Evolutionary conservation across 2,329 filamentous ascomycete species (phyloP), one percentile per base, ranked within the genome.

Genomic region (Fusarium tjaetaba): DNA sequence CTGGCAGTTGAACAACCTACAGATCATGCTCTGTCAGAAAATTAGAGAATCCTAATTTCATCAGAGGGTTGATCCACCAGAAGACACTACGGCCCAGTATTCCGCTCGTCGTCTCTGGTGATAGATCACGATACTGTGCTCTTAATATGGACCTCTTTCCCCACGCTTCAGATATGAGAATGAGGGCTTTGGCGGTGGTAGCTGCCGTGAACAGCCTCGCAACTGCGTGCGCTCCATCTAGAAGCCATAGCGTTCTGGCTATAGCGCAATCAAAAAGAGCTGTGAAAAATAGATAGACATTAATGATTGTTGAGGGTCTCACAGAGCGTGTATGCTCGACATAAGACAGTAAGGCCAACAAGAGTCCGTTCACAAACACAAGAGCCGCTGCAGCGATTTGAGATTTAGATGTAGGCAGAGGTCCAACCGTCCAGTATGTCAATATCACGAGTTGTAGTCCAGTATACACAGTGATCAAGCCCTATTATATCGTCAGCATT

Each of bases 61-160:
- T 65, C 20, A 70, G 18, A 24, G 68, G 61, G 18, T 70, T 70
- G n/a, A 70, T 56, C 68, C 68, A 70, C 65, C 53, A 56, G 20
- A 70, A 70, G 6, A 70, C 53, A 30, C 68, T 60, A 4, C 68
- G 59, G 18, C 42, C 41, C 42, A 70, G 28, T 15, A 70, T 57
- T 1, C 68, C 68, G 28, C 65, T 65, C 18, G 68, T 70, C 18
- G 45, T 53, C 20, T 70, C 68, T 3, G 68, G 68, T 2, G 68
- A 70, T 7, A 70, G 18, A n/a, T 65, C 26, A 2, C 24, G 65
- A 22, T 70, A 70, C n/a, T 65, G 65, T 18, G n/a, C 32, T 26
- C 38, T 62, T 8, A 70, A 51, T 24, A 70, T 70, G 2, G 68
- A 65, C 16, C 65, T 24, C 39, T 70, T 70, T 7, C 48, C 68